These are phyloP conservation scores for Magnaporthiopsis incrustans DNA, from an alignment of 2,329 filamentous ascomycete genomes.

Conservation along the genomic window DNA sequence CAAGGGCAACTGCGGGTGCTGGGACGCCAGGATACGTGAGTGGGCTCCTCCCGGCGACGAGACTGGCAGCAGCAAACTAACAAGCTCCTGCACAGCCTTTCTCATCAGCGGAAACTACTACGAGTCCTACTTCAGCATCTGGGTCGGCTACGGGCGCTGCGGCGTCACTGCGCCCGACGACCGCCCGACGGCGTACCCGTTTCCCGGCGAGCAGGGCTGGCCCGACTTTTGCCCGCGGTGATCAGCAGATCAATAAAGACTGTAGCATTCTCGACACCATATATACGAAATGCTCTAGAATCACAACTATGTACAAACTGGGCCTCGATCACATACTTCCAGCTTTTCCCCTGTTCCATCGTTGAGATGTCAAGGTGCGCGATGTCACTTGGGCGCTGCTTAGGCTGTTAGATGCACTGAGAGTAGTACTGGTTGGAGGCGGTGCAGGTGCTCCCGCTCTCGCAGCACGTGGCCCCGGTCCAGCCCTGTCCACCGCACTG, in stretches of 20 bases:
- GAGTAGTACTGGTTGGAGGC: conserved; percentile 3
- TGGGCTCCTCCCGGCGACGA: too few relatives aligned
- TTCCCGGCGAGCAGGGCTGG: background rate
- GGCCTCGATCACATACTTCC: too few relatives aligned
- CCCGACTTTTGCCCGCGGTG: background rate
- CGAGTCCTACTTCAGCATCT: background rate
- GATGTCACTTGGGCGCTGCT: background rate
- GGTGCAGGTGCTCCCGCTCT: conserved; percentile 3
- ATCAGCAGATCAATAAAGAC: background rate
- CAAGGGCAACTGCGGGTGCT: background rate
- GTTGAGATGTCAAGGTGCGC: background rate
- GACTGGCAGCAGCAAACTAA: too few relatives aligned
- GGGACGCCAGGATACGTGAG: background rate
- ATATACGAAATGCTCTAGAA: background rate
- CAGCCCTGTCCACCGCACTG: conserved; percentile 11
- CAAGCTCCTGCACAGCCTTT: background rate
- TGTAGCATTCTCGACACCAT: background rate
- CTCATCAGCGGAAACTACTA: background rate
- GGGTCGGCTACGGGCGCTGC: background rate
- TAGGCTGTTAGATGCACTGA: conserved; percentile 2
- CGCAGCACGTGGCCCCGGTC: conserved; percentile 7
- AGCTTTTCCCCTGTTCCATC: background rate
- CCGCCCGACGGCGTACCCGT: background rate
- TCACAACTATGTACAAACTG: background rate
- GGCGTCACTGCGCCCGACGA: background rate